Evolutionary conservation across 169 alveolate genomes (phyloP), one percentile per base, ranked within the genome.

Genomic region (Eimeria praecox): DNA sequence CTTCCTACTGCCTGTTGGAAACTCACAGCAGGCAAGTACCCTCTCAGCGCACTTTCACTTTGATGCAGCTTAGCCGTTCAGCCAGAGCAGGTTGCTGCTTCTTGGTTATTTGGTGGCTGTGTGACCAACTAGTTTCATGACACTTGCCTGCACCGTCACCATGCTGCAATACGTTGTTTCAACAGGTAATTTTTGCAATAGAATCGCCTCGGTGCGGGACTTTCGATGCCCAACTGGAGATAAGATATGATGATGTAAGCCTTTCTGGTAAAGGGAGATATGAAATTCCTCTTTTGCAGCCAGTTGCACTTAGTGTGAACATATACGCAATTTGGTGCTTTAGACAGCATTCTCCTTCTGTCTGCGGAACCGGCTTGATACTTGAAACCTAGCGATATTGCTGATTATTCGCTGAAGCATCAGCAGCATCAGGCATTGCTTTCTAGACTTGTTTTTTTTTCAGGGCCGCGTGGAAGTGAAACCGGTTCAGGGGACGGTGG

Each of bases 401-500:
- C 33, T 64, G 71, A 1, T 9, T 30, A 9, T 14, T 30, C 30
- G 54, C n/a, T 14, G 18, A 3, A 73, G 49, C 38, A 38, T 38
- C 38, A n/a, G 52, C 64, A 1, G 9, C 46, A 27, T n/a, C 44
- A 44, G 4, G 38, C 22, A 38, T 75, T 38, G n/a, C 24, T 16
- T 46, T 3, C 18, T n/a, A 16, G 88, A 24, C 71, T 82, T 24
- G 2, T 9, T 6, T 42, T 35, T 27, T 27, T 27, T 59, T 38
- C 82, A 87, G 94, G 94, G 94, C 44, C 82, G 94, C 49, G 85
- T 59, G 85, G 94, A 87, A 64, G 62, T 44, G 64, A 87, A 46
- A 77, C 66, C 46, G 64, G 0, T 87, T 49, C 83, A 87, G 62
- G 80, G 94, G 30, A 87, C 46, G 38, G 94, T 87, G 38, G 77